phyloP scores from a whole-genome alignment of 2,329 filamentous ascomycete species.

The Trichoderma oligosporum region DNA sequence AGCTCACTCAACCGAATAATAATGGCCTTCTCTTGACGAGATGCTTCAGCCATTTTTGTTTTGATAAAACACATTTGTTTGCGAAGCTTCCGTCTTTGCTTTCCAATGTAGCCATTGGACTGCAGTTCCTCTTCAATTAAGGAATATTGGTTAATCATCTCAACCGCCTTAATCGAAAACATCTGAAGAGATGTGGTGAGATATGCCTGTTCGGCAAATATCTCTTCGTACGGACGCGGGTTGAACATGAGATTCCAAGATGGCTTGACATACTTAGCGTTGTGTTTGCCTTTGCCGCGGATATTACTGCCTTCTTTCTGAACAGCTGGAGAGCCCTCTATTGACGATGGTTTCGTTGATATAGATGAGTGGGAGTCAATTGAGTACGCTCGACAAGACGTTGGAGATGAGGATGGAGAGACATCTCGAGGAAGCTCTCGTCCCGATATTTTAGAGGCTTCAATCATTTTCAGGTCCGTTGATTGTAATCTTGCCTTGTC shows the following conservation, averaged over 20 bases:
- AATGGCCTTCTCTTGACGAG: slow-evolving; percentile 45
- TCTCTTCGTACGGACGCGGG: slow-evolving; percentile 40
- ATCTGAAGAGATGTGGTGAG: slow-evolving; percentile 41
- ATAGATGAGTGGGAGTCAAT: slow-evolving; percentile 1
- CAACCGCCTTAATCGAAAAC: slow-evolving; percentile 37
- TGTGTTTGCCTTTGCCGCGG: not conserved
- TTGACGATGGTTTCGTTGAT: slow-evolving; percentile 13
- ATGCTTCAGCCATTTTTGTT: slow-evolving; percentile 42
- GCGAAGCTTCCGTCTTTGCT: slow-evolving; percentile 32
- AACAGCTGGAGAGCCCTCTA: not conserved
- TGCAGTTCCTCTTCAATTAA: slow-evolving; percentile 35
- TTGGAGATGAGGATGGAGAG: slow-evolving; percentile 12
- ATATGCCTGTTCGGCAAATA: slow-evolving; percentile 47
- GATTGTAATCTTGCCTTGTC: not conserved
- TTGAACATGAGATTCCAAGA: slow-evolving; percentile 29
- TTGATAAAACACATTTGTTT: slow-evolving; percentile 43
- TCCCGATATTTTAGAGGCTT: not conserved
- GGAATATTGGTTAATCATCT: slow-evolving; percentile 40
- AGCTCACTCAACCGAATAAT: slow-evolving; percentile 47
- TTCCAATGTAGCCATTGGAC: slow-evolving; percentile 22
- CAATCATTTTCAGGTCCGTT: not conserved
- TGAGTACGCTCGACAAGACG: not conserved
- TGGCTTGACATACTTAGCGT: not conserved
- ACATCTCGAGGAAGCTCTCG: not conserved
- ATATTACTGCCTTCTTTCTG: slow-evolving; percentile 1